Conservation (phyloP, 306 rosid species). For the Psophocarpus tetragonolobus region DNA sequence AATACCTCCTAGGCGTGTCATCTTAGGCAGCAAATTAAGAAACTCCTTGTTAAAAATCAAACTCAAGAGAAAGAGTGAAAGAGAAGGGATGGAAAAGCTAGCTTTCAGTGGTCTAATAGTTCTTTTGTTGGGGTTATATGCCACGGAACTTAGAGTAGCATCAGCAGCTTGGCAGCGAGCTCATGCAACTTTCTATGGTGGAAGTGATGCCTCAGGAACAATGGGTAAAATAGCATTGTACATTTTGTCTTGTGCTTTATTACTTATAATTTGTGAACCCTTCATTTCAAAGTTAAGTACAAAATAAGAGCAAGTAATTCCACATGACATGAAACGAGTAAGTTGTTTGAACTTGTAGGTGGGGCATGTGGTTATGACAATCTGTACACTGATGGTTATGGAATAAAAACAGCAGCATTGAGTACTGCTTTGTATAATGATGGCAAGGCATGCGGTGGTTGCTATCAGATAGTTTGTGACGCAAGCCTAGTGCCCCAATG, state of each 20-base stretch:
- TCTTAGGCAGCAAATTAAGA: constrained; percentile 32
- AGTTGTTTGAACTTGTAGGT: constrained; percentile 39
- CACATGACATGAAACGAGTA: background rate
- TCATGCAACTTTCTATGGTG: constrained; percentile 70
- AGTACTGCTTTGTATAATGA: constrained; percentile 61
- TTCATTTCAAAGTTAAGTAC: background rate
- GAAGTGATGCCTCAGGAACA: constrained; percentile 72
- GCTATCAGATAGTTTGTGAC: constrained; percentile 64
- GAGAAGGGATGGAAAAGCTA: constrained; percentile 37
- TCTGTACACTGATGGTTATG: constrained; percentile 55
- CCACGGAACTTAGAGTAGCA: constrained; percentile 37
- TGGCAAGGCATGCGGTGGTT: constrained; percentile 71
- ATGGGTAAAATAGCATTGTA: constrained; percentile 49
- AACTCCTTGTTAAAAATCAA: background rate
- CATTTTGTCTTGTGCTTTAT: background rate
- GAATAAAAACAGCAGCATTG: constrained; percentile 64
- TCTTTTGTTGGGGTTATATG: constrained; percentile 33
- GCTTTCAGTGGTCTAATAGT: constrained; percentile 22
- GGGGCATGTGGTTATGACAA: constrained; percentile 85
- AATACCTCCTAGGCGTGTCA: constrained; percentile 23
- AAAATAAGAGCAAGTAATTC: background rate
- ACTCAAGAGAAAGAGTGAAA: background rate
- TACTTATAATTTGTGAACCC: background rate
- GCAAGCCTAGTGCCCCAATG: constrained; percentile 49
- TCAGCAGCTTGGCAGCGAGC: constrained; percentile 50